Evolutionary conservation across 2,329 filamentous ascomycete species (phyloP), one percentile per base, ranked within the genome.

Genomic region (Epichloe festucae): DNA sequence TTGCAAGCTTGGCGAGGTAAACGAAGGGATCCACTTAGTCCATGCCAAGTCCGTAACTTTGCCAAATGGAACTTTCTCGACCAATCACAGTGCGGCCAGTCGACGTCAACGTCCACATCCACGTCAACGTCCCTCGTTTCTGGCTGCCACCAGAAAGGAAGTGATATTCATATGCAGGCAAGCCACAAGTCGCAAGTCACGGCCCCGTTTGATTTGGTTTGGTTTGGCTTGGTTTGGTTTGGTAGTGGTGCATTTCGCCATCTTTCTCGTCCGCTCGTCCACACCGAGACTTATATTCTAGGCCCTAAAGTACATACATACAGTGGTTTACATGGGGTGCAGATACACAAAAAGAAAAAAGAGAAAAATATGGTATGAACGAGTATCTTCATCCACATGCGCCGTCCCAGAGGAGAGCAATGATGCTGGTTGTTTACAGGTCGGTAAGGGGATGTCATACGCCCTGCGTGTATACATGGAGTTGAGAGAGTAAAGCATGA

Each of bases 1-100:
- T 31, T 31, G 31, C 31, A 31, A 31, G 1, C 27, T 27, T 8
- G 23, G 23, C 23, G 23, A 27, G 6, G 27, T 8, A 7, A 31
- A 31, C 3, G 27, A 31, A 3, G 27, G 27, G 27, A 10, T 31
- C 27, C 27, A 27, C 23, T 27, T 27, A 8, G 23, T 27, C 23
- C 23, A 27, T 27, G 23, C 23, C 23, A 27, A 27, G 23, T 27
- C 23, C 23, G 23, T 27, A 11, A 10, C 8, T 39, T 39, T 14
- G 12, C 36, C 36, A n/a, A 3, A 6, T 47, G 59, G 61, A 65
- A 64, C 63, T 64, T 65, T 63, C 40, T 56, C 46, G n/a, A 47
- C 63, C 63, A 65, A 65, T 64, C 57, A 61, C 43, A 14, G 21
- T 23, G 12, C 7, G 19, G 17, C 27, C 27, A 31, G 27, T 31